Base-by-base conservation (phyloP, 2,329 filamentous ascomycete species). In the Verticillium tricorpus region DNA sequence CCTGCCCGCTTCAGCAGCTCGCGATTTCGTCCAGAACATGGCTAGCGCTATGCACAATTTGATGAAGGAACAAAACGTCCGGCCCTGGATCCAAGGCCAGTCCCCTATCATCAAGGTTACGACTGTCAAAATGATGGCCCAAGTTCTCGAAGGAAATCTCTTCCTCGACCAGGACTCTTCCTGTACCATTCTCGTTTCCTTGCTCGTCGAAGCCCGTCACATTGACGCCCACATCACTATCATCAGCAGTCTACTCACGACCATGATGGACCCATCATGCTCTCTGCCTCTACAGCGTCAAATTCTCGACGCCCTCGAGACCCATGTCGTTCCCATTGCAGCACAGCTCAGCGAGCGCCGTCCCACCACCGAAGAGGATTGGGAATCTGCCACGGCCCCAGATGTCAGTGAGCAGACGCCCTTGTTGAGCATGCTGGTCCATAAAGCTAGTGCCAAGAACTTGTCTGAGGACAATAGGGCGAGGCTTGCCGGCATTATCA, bases 61-160 rank as follows among this genome's bases (percentile, higher is more conserved):
- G 57, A 68, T 76, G 59, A 62, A 66, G 15, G 61, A 70, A 22
- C 69, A 70, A 56, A 70, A 68, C 25, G 40, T 17, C 5, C 25
- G 25, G 58, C 50, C 59, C 55, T 28, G 61, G 61, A n/a, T 39
- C 35, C 55, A n/a, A 45, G 52, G 17, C 5, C 37, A 50, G 31
- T n/a, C 56, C n/a, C 67, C 71, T 2, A 60, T 65, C 3, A 66
- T 77, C 58, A 76, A 75, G 60, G 67, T 77, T 5, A 73, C 70
- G 1, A 77, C 74, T 0, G 67, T 77, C 58, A 76, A 77, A 58
- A 74, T 77, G 70, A 66, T 77, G n/a, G 71, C 72, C 0, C 71
- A 74, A 45, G 58, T 76, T 1, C 65, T 77, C 2, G 65, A 72
- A 12, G 65, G 68, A 3, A 71, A 67, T 5, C 61, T 66, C 1